Base-by-base conservation (phyloP, 2,329 filamentous ascomycete genomes). In the Colletotrichum orbiculare region DNA sequence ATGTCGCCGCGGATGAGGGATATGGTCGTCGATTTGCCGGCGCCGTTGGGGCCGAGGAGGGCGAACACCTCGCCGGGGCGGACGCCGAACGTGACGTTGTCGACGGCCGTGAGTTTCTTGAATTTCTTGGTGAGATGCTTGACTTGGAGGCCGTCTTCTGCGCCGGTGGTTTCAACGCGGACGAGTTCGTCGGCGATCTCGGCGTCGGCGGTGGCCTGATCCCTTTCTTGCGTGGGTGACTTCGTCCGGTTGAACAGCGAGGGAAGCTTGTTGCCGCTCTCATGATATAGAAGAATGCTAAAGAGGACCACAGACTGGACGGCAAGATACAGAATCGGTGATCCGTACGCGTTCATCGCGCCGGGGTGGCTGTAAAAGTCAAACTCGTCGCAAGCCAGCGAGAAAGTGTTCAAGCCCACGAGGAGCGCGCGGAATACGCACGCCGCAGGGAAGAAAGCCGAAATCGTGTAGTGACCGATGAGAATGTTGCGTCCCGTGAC, bases 1-100 rank as follows among this genome's bases (percentile, higher is more conserved):
- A 95, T 85, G 72, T 97, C 94, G 12, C 95, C 95, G 66, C 94
- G 88, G 69, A 98, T 93, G 47, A 97, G 82, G 1, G 90, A 93
- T 71, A 97, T 97, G 0, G 91, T 96, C 0, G 94, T 97, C 0
- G 90, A 93, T 72, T 97, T 97, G 64, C 94, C 94, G 1, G 94
- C 95, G 17, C 94, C 94, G 73, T 97, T 97, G 13, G 94, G 94
- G 0, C 94, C 94, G 1, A 98, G 85, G 0, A 97, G 84, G 0
- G 94, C 94, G 76, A 97, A 97, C 1, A 97, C 91, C 74, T 97
- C 91, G 50, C 92, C 91, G 54, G 87, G 88, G 11, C 87, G 85
- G 35, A 97, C 90, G 34, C 90, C 90, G 71, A 97, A 97, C 0
- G 91, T 92, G 43, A 96, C 87, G 71, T 97, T 91, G 71, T 97